Conservation (phyloP, 2,329 filamentous ascomycete species). For the Paecilomyces sp. region DNA sequence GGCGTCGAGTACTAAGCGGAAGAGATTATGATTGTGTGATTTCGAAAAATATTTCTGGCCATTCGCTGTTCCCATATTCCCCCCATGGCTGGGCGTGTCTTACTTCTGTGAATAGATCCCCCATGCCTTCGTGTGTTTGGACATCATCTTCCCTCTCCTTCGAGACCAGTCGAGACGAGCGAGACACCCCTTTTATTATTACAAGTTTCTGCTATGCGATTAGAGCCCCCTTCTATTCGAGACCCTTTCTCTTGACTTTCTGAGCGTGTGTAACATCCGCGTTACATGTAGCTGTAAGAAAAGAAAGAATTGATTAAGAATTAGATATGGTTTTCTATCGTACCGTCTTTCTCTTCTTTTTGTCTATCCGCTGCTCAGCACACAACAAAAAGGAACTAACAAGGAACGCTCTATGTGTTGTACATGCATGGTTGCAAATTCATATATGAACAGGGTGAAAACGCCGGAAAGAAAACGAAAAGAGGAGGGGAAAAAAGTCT, state of each 20-base stretch:
- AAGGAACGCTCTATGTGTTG: neutral
- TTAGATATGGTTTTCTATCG: neutral
- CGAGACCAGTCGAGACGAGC: neutral
- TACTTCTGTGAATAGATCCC: neutral
- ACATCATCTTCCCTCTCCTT: neutral
- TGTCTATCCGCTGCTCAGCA: neutral
- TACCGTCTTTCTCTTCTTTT: neutral
- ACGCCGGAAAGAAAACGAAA: neutral
- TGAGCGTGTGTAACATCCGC: neutral
- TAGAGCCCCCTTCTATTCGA: neutral
- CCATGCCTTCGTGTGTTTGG: neutral
- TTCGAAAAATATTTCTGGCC: slow-evolving; percentile 6
- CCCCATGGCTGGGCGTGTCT: slow-evolving; percentile 10
- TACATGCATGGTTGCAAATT: neutral
- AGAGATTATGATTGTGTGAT: neutral
- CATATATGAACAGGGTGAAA: neutral
- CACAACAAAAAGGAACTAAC: neutral
- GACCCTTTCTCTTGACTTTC: neutral
- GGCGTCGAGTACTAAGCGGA: slow-evolving; percentile 26
- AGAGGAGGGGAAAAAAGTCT: neutral
- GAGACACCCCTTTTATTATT: neutral
- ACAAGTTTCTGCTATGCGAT: neutral
- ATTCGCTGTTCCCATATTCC: slow-evolving; percentile 1
- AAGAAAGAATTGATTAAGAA: neutral
- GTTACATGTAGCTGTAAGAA: neutral